Percentiles rank a stretch among this genome's conserved stretches.
phyloP scores from a whole-genome alignment of 164 flowering plant species.

The Liriodendron chinense region DNA sequence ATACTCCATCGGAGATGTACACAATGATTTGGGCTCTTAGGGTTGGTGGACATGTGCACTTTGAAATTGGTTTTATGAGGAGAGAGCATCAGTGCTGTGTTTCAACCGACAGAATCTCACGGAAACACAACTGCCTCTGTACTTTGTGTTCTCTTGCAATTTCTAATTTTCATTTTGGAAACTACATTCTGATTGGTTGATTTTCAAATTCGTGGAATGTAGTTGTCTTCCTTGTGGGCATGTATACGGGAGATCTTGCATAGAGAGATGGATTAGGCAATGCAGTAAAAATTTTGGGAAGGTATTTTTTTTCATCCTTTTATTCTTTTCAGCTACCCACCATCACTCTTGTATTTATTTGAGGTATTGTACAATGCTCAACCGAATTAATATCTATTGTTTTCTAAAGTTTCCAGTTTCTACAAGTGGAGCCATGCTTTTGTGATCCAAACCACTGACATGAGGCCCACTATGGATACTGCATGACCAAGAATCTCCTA shows the following conservation, averaged over 20 bases:
- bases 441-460: neutral
- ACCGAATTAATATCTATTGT: no score
- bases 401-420: neutral
- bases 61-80: neutral
- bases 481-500: neutral
- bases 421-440: neutral
- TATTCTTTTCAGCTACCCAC: neutral
- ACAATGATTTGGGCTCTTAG: no score
- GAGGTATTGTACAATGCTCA: no score
- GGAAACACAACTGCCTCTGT: neutral
- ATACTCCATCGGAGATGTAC: neutral
- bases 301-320: constrained; percentile 34
- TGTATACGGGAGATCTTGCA: constrained; percentile 78
- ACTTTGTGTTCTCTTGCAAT: neutral
- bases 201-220: constrained; percentile 19
- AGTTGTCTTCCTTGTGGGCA: constrained; percentile 96
- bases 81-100: no score
- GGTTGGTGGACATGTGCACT: no score
- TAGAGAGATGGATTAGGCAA: constrained; percentile 60
- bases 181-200: neutral
- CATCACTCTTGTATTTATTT: no score
- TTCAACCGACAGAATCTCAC: no score
- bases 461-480: neutral
- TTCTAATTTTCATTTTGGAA: neutral
- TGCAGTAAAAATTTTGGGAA: constrained; percentile 24